A percentile compares a stretch with the other conserved stretches of the same genome.
Evolutionary conservation across 192 early-diverging fungal species (phyloP).

Genomic region (Gaertneriomyces sp.): DNA sequence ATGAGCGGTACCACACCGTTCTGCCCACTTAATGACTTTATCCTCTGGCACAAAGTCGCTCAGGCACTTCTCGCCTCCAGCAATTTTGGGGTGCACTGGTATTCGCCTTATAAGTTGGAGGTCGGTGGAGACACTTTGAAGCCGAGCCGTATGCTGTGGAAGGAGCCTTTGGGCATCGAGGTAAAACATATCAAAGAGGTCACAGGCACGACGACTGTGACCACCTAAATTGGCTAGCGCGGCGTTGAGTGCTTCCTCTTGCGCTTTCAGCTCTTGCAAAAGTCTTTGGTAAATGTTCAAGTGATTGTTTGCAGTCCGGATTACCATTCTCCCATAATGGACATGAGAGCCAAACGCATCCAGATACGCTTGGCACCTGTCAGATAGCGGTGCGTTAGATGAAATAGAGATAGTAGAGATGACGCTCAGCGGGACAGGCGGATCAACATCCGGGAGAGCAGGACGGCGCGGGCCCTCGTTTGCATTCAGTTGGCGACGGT

Average conservation of each 20-base stretch:
- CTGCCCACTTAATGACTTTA: constrained; percentile 39
- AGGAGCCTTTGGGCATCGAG: constrained; percentile 41
- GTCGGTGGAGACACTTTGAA: constrained; percentile 46
- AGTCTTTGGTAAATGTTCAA: constrained; percentile 11
- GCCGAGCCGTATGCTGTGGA: constrained; percentile 29
- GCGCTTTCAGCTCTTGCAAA: constrained; percentile 35
- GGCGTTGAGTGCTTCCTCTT: constrained; percentile 32
- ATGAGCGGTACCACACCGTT: constrained; percentile 43
- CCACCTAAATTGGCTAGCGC: constrained; percentile 35
- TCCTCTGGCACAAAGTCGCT: constrained; percentile 44
- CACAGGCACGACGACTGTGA: constrained; percentile 24
- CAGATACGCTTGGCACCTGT: constrained; percentile 8
- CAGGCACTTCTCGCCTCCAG: constrained; percentile 28
- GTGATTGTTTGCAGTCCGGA: constrained; percentile 8
- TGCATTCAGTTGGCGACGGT: constrained; percentile 18
- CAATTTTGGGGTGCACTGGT: constrained; percentile 40
- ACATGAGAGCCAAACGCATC: constrained; percentile 27
- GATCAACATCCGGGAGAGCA: constrained; percentile 21
- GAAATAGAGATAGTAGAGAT: not conserved
- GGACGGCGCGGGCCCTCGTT: not conserved
- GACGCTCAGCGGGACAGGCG: constrained; percentile 25
- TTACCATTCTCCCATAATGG: constrained; percentile 13
- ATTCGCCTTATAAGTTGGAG: constrained; percentile 40
- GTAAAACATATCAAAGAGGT: constrained; percentile 22
- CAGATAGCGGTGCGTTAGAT: not conserved